Base-by-base conservation (phyloP, 176 grass and related monocot genomes). In the Areca catechu region DNA sequence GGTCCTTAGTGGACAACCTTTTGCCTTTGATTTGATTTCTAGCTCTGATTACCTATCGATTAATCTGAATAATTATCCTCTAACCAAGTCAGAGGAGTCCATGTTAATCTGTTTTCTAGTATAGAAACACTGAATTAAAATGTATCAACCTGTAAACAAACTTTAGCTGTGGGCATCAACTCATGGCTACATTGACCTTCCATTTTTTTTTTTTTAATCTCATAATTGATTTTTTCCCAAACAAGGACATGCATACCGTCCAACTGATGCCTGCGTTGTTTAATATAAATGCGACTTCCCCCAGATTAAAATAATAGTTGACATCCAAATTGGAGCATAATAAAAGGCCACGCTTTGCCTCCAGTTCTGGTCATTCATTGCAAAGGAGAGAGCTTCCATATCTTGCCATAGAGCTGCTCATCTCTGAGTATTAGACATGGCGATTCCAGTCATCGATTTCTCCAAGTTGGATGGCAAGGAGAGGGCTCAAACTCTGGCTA, bases 391-490 rank as follows among this genome's bases (percentile, higher is more conserved):
- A 6, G 27, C 1, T 14, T 10, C 10, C 34, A 43, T 2, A 43
- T 7, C 34, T 43, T 12, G 34, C 10, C 34, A 9, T 43, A 12
- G 34, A n/a, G 0, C 22, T 27, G 2, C 1, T 62, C 5, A 7
- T 62, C 22, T 62, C 58, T 62, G n/a, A 19, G 34, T 65, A 22
- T 5, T 15, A 15, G 15, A 20, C 18, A 95, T 96, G 91, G 83
- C 65, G 22, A 79, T 90, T 71, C 86, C 91, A 0, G 86, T 87
- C 50, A 82, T 96, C 21, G 86, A 90, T 63, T 96, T 96, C 70
- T 96, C 83, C 9, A 87, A 83, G 71, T 57, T 96, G 15, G 74
- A 96, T 0, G 77, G 91, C 2, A 25, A 76, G 0, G 74, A 82
- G 50, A 87, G 91, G 63, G 71, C 63, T 0, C 52, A 73, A 4